Conservation (phyloP, 192 early-diverging fungal species). For the Podila epigama region DNA sequence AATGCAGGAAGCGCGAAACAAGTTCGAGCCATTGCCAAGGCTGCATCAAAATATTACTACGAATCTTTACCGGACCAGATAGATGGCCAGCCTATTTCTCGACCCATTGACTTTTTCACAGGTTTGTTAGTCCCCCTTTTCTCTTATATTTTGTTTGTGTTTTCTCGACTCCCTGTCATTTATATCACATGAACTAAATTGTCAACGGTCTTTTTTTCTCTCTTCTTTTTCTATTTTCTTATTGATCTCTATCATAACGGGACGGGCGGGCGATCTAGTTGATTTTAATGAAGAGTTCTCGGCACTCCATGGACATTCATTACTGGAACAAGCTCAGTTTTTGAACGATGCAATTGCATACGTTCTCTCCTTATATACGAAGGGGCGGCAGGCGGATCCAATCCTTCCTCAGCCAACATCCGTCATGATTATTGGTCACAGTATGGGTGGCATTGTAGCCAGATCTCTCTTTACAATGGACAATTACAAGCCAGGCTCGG, state of each 20-base stretch:
- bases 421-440: slow-evolving; percentile 88
- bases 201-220: not conserved
- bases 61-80: slow-evolving; percentile 48
- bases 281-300: slow-evolving; percentile 92
- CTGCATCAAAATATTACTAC: slow-evolving; percentile 69
- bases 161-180: not conserved
- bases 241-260: not conserved
- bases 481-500: slow-evolving; percentile 74
- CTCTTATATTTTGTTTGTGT: not conserved
- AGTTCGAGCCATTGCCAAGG: slow-evolving; percentile 83
- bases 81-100: slow-evolving; percentile 33
- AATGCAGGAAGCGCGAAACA: slow-evolving; percentile 96
- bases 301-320: slow-evolving; percentile 83
- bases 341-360: slow-evolving; percentile 83
- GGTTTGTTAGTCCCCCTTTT: slow-evolving; percentile 34
- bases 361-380: slow-evolving; percentile 76
- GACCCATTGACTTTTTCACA: slow-evolving; percentile 67
- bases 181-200: not conserved
- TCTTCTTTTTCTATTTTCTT: not conserved
- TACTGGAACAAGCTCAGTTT: slow-evolving; percentile 88
- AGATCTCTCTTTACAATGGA: slow-evolving; percentile 75
- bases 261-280: slow-evolving; percentile 49
- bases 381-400: slow-evolving; percentile 50
- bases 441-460: slow-evolving; percentile 96
- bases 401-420: slow-evolving; percentile 65